Evolutionary conservation across 345 rosid species (phyloP), one percentile per base, ranked within the genome.

Genomic region (Dovyalis caffra): DNA sequence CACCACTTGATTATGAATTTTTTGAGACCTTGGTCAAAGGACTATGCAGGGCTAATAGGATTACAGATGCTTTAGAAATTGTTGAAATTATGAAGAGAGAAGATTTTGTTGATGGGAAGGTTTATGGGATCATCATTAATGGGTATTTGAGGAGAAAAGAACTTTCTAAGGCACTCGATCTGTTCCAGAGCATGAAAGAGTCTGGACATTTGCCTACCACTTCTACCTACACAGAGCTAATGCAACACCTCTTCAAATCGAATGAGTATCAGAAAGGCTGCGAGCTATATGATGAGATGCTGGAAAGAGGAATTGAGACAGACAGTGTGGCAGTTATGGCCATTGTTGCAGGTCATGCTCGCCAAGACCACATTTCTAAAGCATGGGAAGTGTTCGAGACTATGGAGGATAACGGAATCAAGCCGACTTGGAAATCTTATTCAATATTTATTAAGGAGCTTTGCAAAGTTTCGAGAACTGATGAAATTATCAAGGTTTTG

Each of bases 21-120:
- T 90, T 88, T 26, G 86, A 87, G 84, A 90, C 82, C 73, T 83
- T 93, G 83, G 86, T 88, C 57, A 89, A 84, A 82, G 98, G 98
- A 66, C 83, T 93, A 58, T 86, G 93, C 79, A 83, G 74, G 77
- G 90, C 89, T 62, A 86, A 80, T 81, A 87, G 89, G 80, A 85
- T 90, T 37, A 71, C 73, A 11, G 98, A 94, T 83, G 98, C 97
- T 81, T 40, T 84, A 74, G 97, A 94, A 76, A 84, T 94, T 68
- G 79, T 88, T 9, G 86, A 87, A 64, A 86, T 91, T 68, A 90
- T 91, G 97, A 85, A 85, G 81, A 91, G 78, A 75, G 86, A 75
- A 69, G 53, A 81, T 57, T 38, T 87, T 58, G 88, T 85, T 72
- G 87, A 80, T 75, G 76, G 72, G 45, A 85, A 89, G 77, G 79